phyloP scores from a whole-genome alignment of 148 eudicot species.

The Persicaria maculosa region DNA sequence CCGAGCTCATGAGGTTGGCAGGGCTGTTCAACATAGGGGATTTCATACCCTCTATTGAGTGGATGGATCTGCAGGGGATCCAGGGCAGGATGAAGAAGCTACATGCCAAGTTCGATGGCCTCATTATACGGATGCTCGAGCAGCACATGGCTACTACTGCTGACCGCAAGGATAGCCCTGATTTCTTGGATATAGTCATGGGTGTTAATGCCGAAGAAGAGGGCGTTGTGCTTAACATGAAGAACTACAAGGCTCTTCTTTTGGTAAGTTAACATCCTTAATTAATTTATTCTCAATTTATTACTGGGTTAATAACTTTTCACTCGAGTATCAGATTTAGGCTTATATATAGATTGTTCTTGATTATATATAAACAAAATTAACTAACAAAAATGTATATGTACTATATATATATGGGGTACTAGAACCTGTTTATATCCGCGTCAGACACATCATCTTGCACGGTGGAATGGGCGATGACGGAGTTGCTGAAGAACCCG shows the following conservation, averaged over 20 bases:
- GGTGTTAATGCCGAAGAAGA: constrained; percentile 16
- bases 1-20: constrained; percentile 20
- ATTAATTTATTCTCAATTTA: too few species aligned
- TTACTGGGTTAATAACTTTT: too few species aligned
- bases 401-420: not conserved
- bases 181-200: constrained; percentile 27
- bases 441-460: constrained; percentile 29
- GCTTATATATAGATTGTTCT: too few species aligned
- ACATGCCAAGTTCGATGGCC: constrained; percentile 22
- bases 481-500: constrained; percentile 21
- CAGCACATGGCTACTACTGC: constrained; percentile 14
- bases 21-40: constrained; percentile 23
- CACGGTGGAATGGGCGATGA: constrained; percentile 27
- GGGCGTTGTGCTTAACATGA: constrained; percentile 11
- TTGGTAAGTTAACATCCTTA: constrained; percentile 18
- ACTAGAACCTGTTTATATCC: constrained; percentile 20
- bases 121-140: constrained; percentile 18
- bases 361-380: too few species aligned
- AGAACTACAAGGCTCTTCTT: constrained; percentile 30
- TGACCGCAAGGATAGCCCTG: constrained; percentile 20
- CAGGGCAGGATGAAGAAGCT: constrained; percentile 22
- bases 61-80: constrained; percentile 28
- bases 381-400: too few species aligned
- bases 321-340: not conserved
- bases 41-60: constrained; percentile 20